Evolutionary conservation across 148 eudicot genomes (phyloP).

Genomic region (Mesembryanthemum crystallinum): DNA sequence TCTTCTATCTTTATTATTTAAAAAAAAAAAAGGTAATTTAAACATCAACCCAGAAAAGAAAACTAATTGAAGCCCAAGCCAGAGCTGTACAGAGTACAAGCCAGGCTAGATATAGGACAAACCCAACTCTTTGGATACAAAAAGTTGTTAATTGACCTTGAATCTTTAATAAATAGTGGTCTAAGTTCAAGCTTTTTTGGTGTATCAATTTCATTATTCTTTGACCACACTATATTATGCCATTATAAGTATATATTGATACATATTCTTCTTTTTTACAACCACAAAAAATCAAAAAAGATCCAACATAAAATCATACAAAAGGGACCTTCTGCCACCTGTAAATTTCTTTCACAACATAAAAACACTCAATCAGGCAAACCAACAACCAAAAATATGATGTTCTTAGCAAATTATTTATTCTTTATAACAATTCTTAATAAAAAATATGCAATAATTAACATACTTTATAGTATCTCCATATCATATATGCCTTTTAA

Average conservation of each 20-base stretch:
- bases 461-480: not conserved
- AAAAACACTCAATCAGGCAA: constrained; percentile 1
- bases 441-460: not conserved
- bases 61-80: not conserved
- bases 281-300: constrained; percentile 1
- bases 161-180: not conserved
- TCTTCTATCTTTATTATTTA: no score
- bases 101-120: not conserved
- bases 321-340: constrained; percentile 7
- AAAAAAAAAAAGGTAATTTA: no score
- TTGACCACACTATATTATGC: not conserved
- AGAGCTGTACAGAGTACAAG: not conserved
- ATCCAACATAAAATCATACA: not conserved
- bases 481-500: not conserved
- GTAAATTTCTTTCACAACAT: not conserved
- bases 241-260: not conserved
- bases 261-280: not conserved
- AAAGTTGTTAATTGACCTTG: not conserved
- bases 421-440: not conserved
- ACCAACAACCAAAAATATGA: constrained; percentile 3
- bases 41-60: no score
- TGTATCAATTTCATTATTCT: not conserved
- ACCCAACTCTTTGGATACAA: not conserved
- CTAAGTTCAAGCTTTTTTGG: not conserved
- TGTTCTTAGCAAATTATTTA: not conserved